Evolutionary conservation across 306 rosid genomes (phyloP), one percentile per base, ranked within the genome.

Genomic region (Cucurbita maxima): DNA sequence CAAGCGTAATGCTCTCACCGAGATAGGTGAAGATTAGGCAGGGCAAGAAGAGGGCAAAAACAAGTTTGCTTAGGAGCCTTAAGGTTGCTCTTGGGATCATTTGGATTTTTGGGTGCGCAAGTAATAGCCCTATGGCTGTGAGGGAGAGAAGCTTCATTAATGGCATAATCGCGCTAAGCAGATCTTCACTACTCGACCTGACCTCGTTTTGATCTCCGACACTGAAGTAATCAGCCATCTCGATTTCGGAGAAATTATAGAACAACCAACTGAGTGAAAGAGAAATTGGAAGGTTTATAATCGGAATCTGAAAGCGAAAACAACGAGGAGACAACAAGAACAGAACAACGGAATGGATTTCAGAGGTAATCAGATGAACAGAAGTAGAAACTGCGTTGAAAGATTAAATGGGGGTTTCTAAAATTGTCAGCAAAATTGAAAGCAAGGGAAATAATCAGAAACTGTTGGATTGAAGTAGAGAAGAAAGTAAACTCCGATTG

Each of bases 11-110:
- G 78, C 86, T 85, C 45, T 81, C 76, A 40, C 96, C 97, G 13
- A 92, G 86, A 68, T 89, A 81, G 5, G 90, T 86, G 79, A 92
- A 92, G 76, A 92, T 92, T 64, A 92, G 76, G 79, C 96, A 92
- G 0, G 98, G 98, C 80, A 92, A 81, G 82, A 92, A 88, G 75
- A 92, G 64, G 13, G 87, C 92, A 74, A 92, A 92, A 0, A 92
- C 92, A 50, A 92, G 90, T 77, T 88, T 89, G 75, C 97, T 89
- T 4, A 92, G 83, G 75, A 86, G 87, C 67, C 75, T 85, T 58
- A 92, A 84, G 52, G 97, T 88, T 1, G 88, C 87, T 77, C 44
- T 86, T 15, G 97, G 96, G 76, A 92, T 82, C 41, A 92, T 83
- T 63, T 88, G 85, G 82, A 79, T 78, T 76, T 54, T 88, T 37